phyloP scores from a whole-genome alignment of 768 basidiomycete species.

The Termitomyces titanicus region DNA sequence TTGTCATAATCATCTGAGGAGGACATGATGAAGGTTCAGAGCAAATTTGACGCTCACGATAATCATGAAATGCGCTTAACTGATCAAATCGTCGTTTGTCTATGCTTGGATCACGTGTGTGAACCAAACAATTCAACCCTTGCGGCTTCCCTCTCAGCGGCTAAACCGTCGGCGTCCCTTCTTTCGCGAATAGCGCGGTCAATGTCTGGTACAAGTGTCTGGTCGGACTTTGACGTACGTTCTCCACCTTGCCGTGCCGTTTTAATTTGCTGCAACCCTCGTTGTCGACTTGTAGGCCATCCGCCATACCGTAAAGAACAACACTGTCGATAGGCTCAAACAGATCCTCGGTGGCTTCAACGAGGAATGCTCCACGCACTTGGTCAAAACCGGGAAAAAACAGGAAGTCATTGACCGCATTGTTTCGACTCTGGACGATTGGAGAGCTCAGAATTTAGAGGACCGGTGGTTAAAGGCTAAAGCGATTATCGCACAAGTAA shows the following conservation, averaged over 20 bases:
- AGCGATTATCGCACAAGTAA: constrained; percentile 63
- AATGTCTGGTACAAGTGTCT: constrained; percentile 63
- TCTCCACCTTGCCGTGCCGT: background rate
- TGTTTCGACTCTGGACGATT: constrained; percentile 50
- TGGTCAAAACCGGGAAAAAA: constrained; percentile 80
- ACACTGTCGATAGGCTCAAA: constrained; percentile 85
- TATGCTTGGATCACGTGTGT: constrained; percentile 2
- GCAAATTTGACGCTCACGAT: constrained; percentile 2
- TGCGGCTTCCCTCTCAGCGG: background rate
- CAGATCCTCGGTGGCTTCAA: constrained; percentile 76
- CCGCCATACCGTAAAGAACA: constrained; percentile 66
- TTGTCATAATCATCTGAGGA: constrained; percentile 64
- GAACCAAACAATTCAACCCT: constrained; percentile 7
- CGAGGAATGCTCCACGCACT: constrained; percentile 66
- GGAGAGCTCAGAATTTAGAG: constrained; percentile 50
- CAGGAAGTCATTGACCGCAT: constrained; percentile 85
- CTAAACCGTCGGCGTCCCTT: background rate
- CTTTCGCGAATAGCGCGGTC: constrained; percentile 11
- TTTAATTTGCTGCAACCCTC: constrained; percentile 14
- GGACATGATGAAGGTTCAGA: constrained; percentile 18
- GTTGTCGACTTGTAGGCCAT: constrained; percentile 43
- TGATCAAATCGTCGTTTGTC: constrained; percentile 5
- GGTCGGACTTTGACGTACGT: constrained; percentile 75
- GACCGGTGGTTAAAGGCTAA: constrained; percentile 73
- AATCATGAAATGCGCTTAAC: constrained; percentile 1